Base-by-base conservation (phyloP, 768 basidiomycete species). In the Boletus tylopilopsis region DNA sequence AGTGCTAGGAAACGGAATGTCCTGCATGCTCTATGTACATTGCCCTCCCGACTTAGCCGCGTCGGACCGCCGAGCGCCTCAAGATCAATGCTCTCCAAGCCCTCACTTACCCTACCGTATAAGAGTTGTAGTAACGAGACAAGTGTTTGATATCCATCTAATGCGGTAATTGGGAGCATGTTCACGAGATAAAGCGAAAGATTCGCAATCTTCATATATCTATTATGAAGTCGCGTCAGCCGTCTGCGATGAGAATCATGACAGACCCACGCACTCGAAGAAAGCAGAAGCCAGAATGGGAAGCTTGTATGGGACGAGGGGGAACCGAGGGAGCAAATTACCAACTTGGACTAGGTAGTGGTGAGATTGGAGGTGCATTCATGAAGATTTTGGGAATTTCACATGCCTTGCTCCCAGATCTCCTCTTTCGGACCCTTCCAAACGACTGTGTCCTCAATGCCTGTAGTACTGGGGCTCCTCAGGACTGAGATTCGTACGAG, bases 111-210 rank as follows among this genome's bases (percentile, higher is more conserved):
- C 40, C 47, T 46, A 33, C 40, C 24, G 21, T 16, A 58, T 9
- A 52, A 43, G 7, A 69, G 42, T 25, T 71, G 66, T 12, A 69
- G 47, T 32, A 69, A 47, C 23, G 55, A 59, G 9, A 59, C 62
- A 9, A 90, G 71, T 18, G 87, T 69, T 55, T 84, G 77, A 8
- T 74, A 68, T 23, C 92, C 92, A 52, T 94, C 92, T 18, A 94
- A 72, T 41, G 72, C 69, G 3, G 79, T 78, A 29, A 93, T 63
- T 0, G 92, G 90, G 21, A 94, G 73, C 23, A 90, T 76, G 64
- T 94, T 94, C 71, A 94, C 83, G 49, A 92, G 68, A 64, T 80
- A 92, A 2, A 94, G 72, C 3, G 90, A 92, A 27, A 93, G 65
- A n/a, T 83, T 81, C 2, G 87, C 75, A 60, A 80, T 78, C 29